Evolutionary conservation across 192 early-diverging fungal genomes (phyloP).

Genomic region (Podila epigama): DNA sequence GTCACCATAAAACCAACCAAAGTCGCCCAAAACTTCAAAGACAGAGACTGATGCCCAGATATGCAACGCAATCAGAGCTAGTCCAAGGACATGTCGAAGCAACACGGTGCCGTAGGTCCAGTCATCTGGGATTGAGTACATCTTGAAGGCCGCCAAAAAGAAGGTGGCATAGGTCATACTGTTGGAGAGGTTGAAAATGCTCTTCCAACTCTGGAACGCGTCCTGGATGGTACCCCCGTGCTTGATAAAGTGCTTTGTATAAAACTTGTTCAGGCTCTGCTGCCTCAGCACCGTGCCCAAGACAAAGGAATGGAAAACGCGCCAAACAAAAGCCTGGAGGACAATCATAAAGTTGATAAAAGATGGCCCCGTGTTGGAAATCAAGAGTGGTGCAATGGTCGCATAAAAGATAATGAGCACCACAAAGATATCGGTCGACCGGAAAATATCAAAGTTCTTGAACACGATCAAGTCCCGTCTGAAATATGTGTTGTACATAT

Average conservation of each 20-base stretch:
- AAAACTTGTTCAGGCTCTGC: constrained; percentile 83
- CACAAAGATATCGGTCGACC: constrained; percentile 83
- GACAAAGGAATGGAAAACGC: constrained; percentile 83
- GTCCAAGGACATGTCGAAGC: constrained; percentile 83
- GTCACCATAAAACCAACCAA: constrained; percentile 99
- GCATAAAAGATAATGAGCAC: constrained; percentile 79
- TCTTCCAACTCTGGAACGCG: constrained; percentile 95
- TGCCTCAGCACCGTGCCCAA: constrained; percentile 78
- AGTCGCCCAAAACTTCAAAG: constrained; percentile 92
- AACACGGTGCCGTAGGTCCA: constrained; percentile 76
- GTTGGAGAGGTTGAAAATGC: constrained; percentile 91
- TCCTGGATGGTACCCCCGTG: constrained; percentile 86
- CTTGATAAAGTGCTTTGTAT: constrained; percentile 92
- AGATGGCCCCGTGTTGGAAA: constrained; percentile 44
- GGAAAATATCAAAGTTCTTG: constrained; percentile 89
- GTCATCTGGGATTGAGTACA: constrained; percentile 76
- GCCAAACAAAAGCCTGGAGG: constrained; percentile 86
- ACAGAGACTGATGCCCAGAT: constrained; percentile 91
- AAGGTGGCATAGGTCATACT: constrained; percentile 94
- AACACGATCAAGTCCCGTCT: constrained; percentile 87
- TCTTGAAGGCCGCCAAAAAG: constrained; percentile 75
- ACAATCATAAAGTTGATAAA: constrained; percentile 54
- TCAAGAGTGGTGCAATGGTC: constrained; percentile 68
- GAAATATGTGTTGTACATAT: constrained; percentile 67
- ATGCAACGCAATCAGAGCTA: constrained; percentile 86